These are phyloP conservation scores for Noccaea bulbosa DNA, from an alignment of 345 rosid species.

Conservation along the genomic window DNA sequence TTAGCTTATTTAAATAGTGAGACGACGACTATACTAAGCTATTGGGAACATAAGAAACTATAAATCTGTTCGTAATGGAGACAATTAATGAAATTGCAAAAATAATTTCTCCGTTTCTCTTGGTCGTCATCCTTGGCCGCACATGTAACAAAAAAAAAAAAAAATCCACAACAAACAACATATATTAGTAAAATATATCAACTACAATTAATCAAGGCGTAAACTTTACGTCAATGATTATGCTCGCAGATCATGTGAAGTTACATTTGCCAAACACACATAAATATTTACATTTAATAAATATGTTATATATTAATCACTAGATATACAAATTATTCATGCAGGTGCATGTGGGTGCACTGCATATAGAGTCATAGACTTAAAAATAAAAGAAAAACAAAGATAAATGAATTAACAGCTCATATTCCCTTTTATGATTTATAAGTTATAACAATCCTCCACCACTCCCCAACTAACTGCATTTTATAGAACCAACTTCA, in stretches of 20 bases:
- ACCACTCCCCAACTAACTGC: constrained; percentile 32
- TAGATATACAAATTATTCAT: constrained; percentile 30
- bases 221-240: constrained; percentile 45
- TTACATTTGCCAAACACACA: constrained; percentile 32
- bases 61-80: constrained; percentile 18
- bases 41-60: not conserved
- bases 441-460: constrained; percentile 17
- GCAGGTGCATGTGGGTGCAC: constrained; percentile 38
- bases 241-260: constrained; percentile 43
- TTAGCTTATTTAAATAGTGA: not conserved
- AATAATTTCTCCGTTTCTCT: constrained; percentile 4
- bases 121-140: constrained; percentile 36
- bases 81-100: constrained; percentile 3
- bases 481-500: constrained; percentile 9
- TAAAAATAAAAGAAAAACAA: not conserved
- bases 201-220: constrained; percentile 28
- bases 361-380: constrained; percentile 4
- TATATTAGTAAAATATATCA: constrained; percentile 29
- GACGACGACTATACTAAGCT: constrained; percentile 21
- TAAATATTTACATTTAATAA: constrained; percentile 3
- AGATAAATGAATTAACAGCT: constrained; percentile 25
- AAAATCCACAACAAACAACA: constrained; percentile 34
- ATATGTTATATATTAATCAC: constrained; percentile 21
- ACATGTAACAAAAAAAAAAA: constrained; percentile 34
- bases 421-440: constrained; percentile 28